phyloP scores from a whole-genome alignment of 305 asterid genomes.

The Fraxinus sp. region DNA sequence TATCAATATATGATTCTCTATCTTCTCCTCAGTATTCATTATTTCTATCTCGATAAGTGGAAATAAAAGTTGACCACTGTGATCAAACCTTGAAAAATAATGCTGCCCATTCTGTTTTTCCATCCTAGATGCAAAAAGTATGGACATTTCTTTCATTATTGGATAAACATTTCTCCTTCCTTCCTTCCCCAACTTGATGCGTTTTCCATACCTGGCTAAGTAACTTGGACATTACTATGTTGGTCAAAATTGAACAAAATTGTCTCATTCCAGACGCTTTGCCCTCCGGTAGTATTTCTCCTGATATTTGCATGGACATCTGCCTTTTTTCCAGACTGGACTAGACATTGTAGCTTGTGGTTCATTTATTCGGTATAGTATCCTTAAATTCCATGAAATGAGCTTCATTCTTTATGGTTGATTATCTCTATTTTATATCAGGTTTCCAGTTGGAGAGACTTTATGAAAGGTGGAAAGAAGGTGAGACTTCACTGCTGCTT shows the following conservation, averaged over 20 bases:
- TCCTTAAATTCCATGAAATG: not conserved
- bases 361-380: not conserved
- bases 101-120: not conserved
- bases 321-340: not conserved
- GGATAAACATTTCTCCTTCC: not conserved
- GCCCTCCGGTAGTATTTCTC: not conserved
- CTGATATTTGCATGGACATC: not conserved
- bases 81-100: not conserved
- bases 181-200: not conserved
- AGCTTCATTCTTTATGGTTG: not conserved
- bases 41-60: not conserved
- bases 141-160: not conserved
- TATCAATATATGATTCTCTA: not conserved
- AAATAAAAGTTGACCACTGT: not conserved
- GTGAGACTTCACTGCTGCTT: constrained; percentile 31
- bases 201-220: not conserved
- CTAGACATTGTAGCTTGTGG: not conserved
- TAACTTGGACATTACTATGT: not conserved
- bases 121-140: not conserved
- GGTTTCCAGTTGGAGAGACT: constrained; percentile 99
- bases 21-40: not conserved
- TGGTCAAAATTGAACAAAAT: not conserved
- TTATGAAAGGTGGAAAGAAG: constrained; percentile 96
- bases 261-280: not conserved
- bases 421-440: constrained; percentile 24